These are phyloP conservation scores for Arthroderma sp. DNA, from an alignment of 2,329 filamentous ascomycete species.

Conservation along the genomic window DNA sequence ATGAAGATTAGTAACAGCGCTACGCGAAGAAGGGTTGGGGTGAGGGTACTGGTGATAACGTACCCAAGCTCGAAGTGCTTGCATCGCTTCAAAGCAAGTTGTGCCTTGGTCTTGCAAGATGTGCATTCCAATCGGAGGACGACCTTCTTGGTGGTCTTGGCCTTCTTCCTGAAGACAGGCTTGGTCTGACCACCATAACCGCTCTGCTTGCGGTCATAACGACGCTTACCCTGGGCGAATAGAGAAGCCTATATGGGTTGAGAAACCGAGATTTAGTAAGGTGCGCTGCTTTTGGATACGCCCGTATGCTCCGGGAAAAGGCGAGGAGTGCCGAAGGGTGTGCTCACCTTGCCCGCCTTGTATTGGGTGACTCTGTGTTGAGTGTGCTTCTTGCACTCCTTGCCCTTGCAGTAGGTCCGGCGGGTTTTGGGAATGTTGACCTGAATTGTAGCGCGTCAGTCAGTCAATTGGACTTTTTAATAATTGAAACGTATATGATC, in stretches of 20 bases:
- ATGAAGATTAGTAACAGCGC: slow-evolving; percentile 6
- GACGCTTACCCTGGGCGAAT: slow-evolving; percentile 97
- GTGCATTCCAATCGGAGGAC: slow-evolving; percentile 97
- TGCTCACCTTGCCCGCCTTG: slow-evolving; percentile 77
- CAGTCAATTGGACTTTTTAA: neutral
- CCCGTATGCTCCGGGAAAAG: neutral
- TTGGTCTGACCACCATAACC: slow-evolving; percentile 99
- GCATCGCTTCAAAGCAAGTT: slow-evolving; percentile 98
- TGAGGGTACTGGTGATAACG: slow-evolving; percentile 26
- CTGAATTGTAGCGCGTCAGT: slow-evolving; percentile 30
- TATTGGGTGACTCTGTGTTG: slow-evolving; percentile 92
- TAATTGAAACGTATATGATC: neutral
- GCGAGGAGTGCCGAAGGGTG: slow-evolving; percentile 11
- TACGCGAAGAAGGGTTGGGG: neutral
- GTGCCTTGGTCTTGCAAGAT: slow-evolving; percentile 93
- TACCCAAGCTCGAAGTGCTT: slow-evolving; percentile 99
- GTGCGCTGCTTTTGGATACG: neutral
- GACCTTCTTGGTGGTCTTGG: slow-evolving; percentile 99
- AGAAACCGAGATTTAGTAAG: slow-evolving; percentile 2
- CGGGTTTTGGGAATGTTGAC: slow-evolving; percentile 98
- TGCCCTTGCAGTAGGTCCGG: slow-evolving; percentile 96
- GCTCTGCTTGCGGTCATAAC: slow-evolving; percentile 98
- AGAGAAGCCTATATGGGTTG: slow-evolving; percentile 56
- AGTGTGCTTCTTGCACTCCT: slow-evolving; percentile 85
- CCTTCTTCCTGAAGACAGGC: slow-evolving; percentile 99